These are phyloP conservation scores for Grigorovia transvaalensis DNA, from an alignment of 805 yeast species.

Conservation along the genomic window DNA sequence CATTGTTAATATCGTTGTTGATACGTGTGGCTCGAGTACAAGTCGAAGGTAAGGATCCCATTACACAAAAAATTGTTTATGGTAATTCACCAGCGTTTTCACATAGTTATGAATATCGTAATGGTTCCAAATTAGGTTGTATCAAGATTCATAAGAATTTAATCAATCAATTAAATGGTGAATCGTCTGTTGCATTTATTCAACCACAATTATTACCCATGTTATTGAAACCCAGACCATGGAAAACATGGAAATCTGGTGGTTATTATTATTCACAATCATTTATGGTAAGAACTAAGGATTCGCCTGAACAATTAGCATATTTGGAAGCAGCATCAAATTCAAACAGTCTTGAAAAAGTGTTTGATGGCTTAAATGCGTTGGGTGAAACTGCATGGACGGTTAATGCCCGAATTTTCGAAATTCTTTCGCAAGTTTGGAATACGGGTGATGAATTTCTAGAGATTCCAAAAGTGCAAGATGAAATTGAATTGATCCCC, in stretches of 20 bases:
- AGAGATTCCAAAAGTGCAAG: constrained; percentile 56
- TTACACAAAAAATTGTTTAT: constrained; percentile 51
- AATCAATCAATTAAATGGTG: constrained; percentile 56
- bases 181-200: constrained; percentile 49
- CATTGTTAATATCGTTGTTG: constrained; percentile 61
- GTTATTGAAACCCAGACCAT: constrained; percentile 82
- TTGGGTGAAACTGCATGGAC: constrained; percentile 90
- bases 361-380: constrained; percentile 75
- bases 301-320: constrained; percentile 82
- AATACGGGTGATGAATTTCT: constrained; percentile 67
- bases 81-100: constrained; percentile 85
- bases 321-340: constrained; percentile 79
- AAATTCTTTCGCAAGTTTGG: constrained; percentile 71
- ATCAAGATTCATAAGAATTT: constrained; percentile 64
- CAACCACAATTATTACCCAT: constrained; percentile 88
- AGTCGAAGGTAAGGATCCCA: constrained; percentile 74
- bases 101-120: constrained; percentile 74
- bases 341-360: constrained; percentile 49
- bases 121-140: constrained; percentile 75
- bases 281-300: constrained; percentile 62
- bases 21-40: constrained; percentile 75
- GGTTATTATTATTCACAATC: constrained; percentile 66
- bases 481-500: constrained; percentile 39
- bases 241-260: constrained; percentile 76
- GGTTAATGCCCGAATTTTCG: constrained; percentile 60